A percentile compares a stretch with the other conserved stretches of the same genome.
Evolutionary conservation across 371 early-diverging fungal species (phyloP).

Genomic region (Paraphysoderma sedebokerense): DNA sequence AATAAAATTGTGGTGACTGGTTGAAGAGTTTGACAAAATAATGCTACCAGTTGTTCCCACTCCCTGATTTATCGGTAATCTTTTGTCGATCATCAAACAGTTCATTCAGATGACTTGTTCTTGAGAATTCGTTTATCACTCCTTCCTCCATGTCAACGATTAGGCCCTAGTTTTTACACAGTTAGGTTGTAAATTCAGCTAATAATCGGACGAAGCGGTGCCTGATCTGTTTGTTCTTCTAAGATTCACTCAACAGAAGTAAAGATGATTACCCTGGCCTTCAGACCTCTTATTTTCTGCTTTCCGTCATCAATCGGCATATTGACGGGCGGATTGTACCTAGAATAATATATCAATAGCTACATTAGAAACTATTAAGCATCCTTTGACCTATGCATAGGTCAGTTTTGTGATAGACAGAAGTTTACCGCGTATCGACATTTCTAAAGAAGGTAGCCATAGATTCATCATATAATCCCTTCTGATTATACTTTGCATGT

Average conservation of each 20-base stretch:
- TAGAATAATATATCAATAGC: too few relatives aligned
- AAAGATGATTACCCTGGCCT: neutral
- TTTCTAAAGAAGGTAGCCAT: slow-evolving; percentile 25
- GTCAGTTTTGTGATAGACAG: too few relatives aligned
- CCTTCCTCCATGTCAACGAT: slow-evolving; percentile 37
- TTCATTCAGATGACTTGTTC: slow-evolving; percentile 9
- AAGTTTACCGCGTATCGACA: slow-evolving; percentile 10
- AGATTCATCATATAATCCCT: slow-evolving; percentile 18
- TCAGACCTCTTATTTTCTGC: neutral
- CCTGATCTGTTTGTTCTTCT: too few relatives aligned
- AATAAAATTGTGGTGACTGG: neutral
- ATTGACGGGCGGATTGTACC: neutral
- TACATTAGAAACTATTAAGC: too few relatives aligned
- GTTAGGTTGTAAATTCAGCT: neutral
- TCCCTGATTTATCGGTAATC: slow-evolving; percentile 19
- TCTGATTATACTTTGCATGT: slow-evolving; percentile 18
- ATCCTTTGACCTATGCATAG: too few relatives aligned
- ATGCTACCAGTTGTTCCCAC: slow-evolving; percentile 32
- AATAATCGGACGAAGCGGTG: too few relatives aligned
- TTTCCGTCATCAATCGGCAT: slow-evolving; percentile 13
- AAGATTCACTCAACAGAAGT: neutral
- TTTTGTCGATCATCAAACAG: slow-evolving; percentile 21
- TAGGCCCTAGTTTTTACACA: slow-evolving; percentile 8
- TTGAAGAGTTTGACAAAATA: neutral
- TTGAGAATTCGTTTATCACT: slow-evolving; percentile 18